phyloP scores from a whole-genome alignment of 2,329 filamentous ascomycete species.

The Fusarium sp. region DNA sequence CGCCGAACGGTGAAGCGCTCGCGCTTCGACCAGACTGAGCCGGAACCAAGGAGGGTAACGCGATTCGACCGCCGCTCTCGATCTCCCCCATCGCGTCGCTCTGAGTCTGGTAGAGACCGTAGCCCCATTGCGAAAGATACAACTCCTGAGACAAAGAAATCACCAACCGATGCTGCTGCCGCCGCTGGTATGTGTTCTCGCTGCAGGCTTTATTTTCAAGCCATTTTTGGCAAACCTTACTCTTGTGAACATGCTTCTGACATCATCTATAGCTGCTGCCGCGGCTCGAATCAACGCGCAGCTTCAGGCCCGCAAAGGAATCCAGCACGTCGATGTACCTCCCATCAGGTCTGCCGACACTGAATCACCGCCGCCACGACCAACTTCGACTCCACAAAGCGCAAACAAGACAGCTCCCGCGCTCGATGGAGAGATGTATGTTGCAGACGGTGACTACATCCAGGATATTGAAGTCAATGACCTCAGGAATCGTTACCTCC shows the following conservation, averaged over 20 bases:
- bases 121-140: conserved; percentile 75
- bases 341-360: conserved; percentile 76
- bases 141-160: conserved; percentile 62
- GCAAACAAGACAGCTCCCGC: conserved; percentile 61
- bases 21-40: conserved; percentile 93
- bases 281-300: conserved; percentile 89
- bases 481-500: conserved; percentile 92
- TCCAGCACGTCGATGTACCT: conserved; percentile 90
- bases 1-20: conserved; percentile 82
- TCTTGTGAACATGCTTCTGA: conserved; percentile 12
- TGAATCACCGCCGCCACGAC: conserved; percentile 59
- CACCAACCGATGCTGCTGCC: conserved; percentile 75
- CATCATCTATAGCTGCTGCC: conserved; percentile 74
- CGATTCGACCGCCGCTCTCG: conserved; percentile 94
- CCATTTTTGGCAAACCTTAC: conserved; percentile 11
- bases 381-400: conserved; percentile 50
- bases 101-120: conserved; percentile 79
- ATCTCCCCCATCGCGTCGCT: conserved; percentile 77
- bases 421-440: conserved; percentile 90
- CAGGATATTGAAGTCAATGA: conserved; percentile 99
- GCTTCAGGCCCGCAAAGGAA: conserved; percentile 86
- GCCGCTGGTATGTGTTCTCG: conserved; percentile 74
- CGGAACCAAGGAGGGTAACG: conserved; percentile 80
- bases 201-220: conserved; percentile 2
- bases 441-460: conserved; percentile 97